These are phyloP conservation scores for Jatropha multifida DNA, from an alignment of 441 rosid species.

Conservation along the genomic window DNA sequence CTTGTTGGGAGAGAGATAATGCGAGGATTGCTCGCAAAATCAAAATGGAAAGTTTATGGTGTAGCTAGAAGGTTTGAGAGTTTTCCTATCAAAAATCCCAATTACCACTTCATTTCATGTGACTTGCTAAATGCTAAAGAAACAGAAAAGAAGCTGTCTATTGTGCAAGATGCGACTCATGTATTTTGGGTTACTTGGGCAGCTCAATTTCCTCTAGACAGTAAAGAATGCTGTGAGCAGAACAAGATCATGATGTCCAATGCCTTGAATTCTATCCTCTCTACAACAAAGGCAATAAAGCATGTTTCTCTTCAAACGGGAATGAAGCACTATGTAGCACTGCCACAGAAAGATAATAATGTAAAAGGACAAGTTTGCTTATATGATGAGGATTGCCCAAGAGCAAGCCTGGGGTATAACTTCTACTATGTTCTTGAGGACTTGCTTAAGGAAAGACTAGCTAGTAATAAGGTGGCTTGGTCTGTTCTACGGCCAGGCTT, in stretches of 20 bases:
- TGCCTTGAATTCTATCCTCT: slow-evolving; percentile 61
- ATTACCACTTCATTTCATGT: slow-evolving; percentile 71
- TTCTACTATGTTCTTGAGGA: slow-evolving; percentile 85
- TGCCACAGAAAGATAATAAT: slow-evolving; percentile 27
- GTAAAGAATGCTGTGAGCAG: slow-evolving; percentile 57
- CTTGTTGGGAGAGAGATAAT: slow-evolving; percentile 61
- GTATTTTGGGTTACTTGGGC: slow-evolving; percentile 92
- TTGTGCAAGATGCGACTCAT: slow-evolving; percentile 56
- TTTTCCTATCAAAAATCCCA: slow-evolving; percentile 31
- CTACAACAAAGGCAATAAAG: slow-evolving; percentile 48
- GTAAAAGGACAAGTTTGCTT: slow-evolving; percentile 25
- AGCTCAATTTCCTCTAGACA: slow-evolving; percentile 51
- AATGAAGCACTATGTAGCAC: slow-evolving; percentile 71
- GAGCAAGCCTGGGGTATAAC: slow-evolving; percentile 38
- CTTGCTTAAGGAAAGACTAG: slow-evolving; percentile 54
- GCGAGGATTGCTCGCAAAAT: slow-evolving; percentile 34
- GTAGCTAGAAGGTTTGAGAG: slow-evolving; percentile 50
- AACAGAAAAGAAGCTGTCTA: slow-evolving; percentile 45
- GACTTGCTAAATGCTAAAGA: slow-evolving; percentile 65
- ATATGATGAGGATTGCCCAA: slow-evolving; percentile 61
- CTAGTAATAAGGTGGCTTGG: slow-evolving; percentile 47
- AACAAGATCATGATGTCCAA: slow-evolving; percentile 72
- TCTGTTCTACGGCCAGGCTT: slow-evolving; percentile 89
- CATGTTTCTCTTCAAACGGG: slow-evolving; percentile 88
- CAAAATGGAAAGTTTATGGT: slow-evolving; percentile 64